A percentile compares a stretch with the other conserved stretches of the same genome.
phyloP scores from a whole-genome alignment of 768 basidiomycete species.

The Tulasnella calospora region DNA sequence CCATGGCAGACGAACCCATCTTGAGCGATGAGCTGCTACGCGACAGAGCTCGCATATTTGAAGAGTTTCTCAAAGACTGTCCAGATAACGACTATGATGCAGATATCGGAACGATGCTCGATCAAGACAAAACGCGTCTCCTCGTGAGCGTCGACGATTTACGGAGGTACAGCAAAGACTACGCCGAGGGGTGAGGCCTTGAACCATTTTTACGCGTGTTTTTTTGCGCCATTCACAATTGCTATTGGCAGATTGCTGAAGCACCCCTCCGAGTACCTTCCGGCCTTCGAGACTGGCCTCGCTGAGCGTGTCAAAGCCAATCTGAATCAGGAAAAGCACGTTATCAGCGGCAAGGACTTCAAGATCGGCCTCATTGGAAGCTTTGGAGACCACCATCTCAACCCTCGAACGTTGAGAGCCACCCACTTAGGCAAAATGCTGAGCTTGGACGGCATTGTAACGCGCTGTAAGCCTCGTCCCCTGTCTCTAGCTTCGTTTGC shows the following conservation, averaged over 20 bases:
- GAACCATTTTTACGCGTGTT: not conserved
- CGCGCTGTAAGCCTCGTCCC: constrained; percentile 56
- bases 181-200: constrained; percentile 53
- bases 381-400: constrained; percentile 97
- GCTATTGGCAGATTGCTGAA: constrained; percentile 63
- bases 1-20: constrained; percentile 10
- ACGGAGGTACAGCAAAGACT: constrained; percentile 85
- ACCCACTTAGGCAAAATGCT: constrained; percentile 93
- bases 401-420: constrained; percentile 83
- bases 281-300: constrained; percentile 86
- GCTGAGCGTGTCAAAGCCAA: constrained; percentile 59
- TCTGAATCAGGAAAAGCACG: constrained; percentile 75
- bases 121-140: constrained; percentile 76
- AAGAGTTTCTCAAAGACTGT: constrained; percentile 29
- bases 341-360: constrained; percentile 72
- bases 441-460: constrained; percentile 95
- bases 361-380: constrained; percentile 90
- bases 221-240: not conserved
- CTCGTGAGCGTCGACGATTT: constrained; percentile 95
- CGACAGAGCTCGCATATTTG: constrained; percentile 21
- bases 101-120: constrained; percentile 76
- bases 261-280: constrained; percentile 78
- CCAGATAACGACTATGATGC: constrained; percentile 70
- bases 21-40: constrained; percentile 15
- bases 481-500: not conserved